Evolutionary conservation across 306 rosid species (phyloP).

Genomic region (Quercus agrifolia): DNA sequence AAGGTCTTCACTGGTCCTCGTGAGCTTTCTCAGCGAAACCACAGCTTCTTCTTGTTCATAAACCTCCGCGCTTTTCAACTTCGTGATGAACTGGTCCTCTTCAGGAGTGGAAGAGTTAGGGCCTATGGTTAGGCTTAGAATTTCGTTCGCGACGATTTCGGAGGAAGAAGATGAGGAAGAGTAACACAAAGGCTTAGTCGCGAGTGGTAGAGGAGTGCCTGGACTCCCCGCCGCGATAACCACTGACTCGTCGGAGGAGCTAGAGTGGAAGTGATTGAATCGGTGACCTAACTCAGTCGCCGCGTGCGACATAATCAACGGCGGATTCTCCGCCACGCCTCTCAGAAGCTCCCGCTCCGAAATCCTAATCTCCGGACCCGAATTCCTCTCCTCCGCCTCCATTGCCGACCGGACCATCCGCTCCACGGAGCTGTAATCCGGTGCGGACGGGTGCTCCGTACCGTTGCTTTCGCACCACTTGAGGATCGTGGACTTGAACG

Average conservation of each 20-base stretch:
- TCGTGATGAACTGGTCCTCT: slow-evolving; percentile 36
- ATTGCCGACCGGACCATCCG: slow-evolving; percentile 22
- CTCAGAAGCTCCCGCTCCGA: slow-evolving; percentile 67
- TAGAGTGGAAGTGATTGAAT: slow-evolving; percentile 42
- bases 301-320: slow-evolving; percentile 68
- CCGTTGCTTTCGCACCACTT: slow-evolving; percentile 59
- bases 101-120: slow-evolving; percentile 35
- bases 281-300: slow-evolving; percentile 76
- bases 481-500: slow-evolving; percentile 53
- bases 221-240: slow-evolving; percentile 39
- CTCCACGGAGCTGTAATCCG: slow-evolving; percentile 53
- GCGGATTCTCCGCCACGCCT: slow-evolving; percentile 66
- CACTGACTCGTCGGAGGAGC: slow-evolving; percentile 56
- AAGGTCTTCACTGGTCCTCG: slow-evolving; percentile 50
- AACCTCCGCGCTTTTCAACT: slow-evolving; percentile 47
- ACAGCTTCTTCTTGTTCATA: slow-evolving; percentile 77
- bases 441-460: slow-evolving; percentile 36
- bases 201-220: slow-evolving; percentile 55
- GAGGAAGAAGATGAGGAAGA: slow-evolving; percentile 65
- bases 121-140: slow-evolving; percentile 21
- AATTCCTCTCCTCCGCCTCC: slow-evolving; percentile 12
- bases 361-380: slow-evolving; percentile 35
- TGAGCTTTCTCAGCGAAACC: slow-evolving; percentile 48
- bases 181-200: slow-evolving; percentile 66
- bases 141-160: slow-evolving; percentile 33